phyloP scores from a whole-genome alignment of 441 rosid genomes.

The Bocquillonia castaneifolia region DNA sequence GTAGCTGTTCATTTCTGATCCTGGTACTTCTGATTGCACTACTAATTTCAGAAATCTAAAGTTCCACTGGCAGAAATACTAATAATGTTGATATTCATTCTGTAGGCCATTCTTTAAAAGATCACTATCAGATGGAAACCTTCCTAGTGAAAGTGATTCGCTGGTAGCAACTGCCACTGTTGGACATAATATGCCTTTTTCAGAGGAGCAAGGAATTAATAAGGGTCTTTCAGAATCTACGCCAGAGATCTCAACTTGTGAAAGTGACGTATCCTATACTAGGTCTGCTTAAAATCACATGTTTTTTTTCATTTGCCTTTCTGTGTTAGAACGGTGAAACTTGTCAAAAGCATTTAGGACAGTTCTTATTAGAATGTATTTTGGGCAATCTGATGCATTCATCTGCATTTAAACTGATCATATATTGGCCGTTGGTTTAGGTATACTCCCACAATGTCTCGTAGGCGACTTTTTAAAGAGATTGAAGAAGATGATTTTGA shows the following conservation, averaged over 20 bases:
- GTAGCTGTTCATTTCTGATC: too few relatives aligned
- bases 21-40: not conserved
- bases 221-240: constrained; percentile 65
- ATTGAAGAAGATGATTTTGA: constrained; percentile 43
- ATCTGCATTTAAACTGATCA: constrained; percentile 15
- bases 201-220: constrained; percentile 33
- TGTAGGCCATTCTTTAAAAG: constrained; percentile 67
- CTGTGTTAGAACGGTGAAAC: not conserved
- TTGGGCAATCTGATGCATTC: not conserved
- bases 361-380: too few relatives aligned
- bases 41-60: not conserved
- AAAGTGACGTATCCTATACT: constrained; percentile 39
- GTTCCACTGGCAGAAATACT: constrained; percentile 9
- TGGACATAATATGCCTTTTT: constrained; percentile 33
- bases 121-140: constrained; percentile 86
- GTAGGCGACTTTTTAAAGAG: constrained; percentile 40
- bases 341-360: not conserved
- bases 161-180: constrained; percentile 30
- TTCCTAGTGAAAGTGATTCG: constrained; percentile 48
- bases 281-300: constrained; percentile 38
- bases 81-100: constrained; percentile 8
- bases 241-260: constrained; percentile 59
- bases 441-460: constrained; percentile 36
- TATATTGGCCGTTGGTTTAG: constrained; percentile 32
- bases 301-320: not conserved